These are phyloP conservation scores for Lachancea sp. DNA, from an alignment of 805 yeast genomes.

Conservation along the genomic window DNA sequence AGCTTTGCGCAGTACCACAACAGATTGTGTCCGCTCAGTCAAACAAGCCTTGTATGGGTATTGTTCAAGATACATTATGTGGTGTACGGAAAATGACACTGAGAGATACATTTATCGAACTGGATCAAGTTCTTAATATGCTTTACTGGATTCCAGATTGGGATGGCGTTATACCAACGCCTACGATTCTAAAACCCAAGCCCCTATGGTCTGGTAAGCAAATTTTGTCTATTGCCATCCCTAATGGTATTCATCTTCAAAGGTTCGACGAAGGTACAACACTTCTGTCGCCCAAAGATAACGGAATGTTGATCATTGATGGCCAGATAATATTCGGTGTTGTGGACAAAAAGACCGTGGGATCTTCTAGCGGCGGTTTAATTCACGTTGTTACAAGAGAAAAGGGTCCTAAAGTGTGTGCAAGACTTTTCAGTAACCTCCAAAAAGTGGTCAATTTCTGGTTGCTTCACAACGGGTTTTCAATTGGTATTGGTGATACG, in stretches of 20 bases:
- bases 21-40: slow-evolving; percentile 98
- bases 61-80: slow-evolving; percentile 97
- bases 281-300: slow-evolving; percentile 77
- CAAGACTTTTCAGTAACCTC: slow-evolving; percentile 81
- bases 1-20: slow-evolving; percentile 93
- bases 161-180: slow-evolving; percentile 97
- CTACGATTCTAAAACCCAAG: slow-evolving; percentile 88
- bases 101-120: slow-evolving; percentile 82
- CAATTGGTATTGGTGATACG: slow-evolving; percentile 99
- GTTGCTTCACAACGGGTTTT: slow-evolving; percentile 94
- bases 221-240: slow-evolving; percentile 84
- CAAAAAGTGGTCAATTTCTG: slow-evolving; percentile 95
- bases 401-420: slow-evolving; percentile 88
- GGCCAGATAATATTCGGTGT: slow-evolving; percentile 98
- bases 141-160: slow-evolving; percentile 97
- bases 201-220: slow-evolving; percentile 99
- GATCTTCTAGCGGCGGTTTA: slow-evolving; percentile 97
- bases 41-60: slow-evolving; percentile 99
- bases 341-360: slow-evolving; percentile 96
- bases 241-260: slow-evolving; percentile 91
- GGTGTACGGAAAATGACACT: slow-evolving; percentile 94
- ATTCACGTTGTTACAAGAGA: slow-evolving; percentile 97
- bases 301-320: slow-evolving; percentile 91
- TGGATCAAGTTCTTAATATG: slow-evolving; percentile 93
- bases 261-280: slow-evolving; percentile 89